These are phyloP conservation scores for Penicillium paradoxum DNA, from an alignment of 495 filamentous ascomycete genomes.

Conservation along the genomic window DNA sequence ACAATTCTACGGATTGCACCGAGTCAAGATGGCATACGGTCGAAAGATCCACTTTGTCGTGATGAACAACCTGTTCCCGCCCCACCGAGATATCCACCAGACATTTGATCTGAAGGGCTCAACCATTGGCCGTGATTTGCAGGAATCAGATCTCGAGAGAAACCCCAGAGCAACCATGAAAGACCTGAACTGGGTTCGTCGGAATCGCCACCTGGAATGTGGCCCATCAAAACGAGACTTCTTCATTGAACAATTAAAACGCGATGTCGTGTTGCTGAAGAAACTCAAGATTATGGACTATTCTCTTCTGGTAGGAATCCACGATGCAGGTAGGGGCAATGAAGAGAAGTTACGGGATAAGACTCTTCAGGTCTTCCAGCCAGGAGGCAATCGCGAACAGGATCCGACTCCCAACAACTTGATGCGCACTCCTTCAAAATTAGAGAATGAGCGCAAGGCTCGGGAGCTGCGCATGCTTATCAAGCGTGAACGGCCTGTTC, in stretches of 20 bases:
- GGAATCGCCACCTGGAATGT: slow-evolving; percentile 78
- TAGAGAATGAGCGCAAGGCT: slow-evolving; percentile 89
- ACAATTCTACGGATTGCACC: slow-evolving; percentile 96
- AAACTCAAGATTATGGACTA: slow-evolving; percentile 97
- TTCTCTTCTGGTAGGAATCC: slow-evolving; percentile 89
- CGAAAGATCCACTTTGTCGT: slow-evolving; percentile 99
- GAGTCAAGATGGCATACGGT: slow-evolving; percentile 97
- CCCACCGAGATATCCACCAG: slow-evolving; percentile 93
- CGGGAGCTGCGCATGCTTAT: slow-evolving; percentile 88
- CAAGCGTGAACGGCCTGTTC: slow-evolving; percentile 85
- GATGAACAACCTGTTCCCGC: slow-evolving; percentile 99
- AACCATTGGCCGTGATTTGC: slow-evolving; percentile 85
- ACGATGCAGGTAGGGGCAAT: slow-evolving; percentile 83
- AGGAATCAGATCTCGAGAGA: slow-evolving; percentile 77
- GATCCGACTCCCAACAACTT: slow-evolving; percentile 56
- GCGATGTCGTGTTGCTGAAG: slow-evolving; percentile 81
- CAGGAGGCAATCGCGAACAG: slow-evolving; percentile 65
- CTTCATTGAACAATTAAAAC: slow-evolving; percentile 83
- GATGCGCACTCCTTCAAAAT: slow-evolving; percentile 86
- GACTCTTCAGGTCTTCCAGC: slow-evolving; percentile 91
- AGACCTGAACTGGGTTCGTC: slow-evolving; percentile 92
- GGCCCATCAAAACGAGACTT: slow-evolving; percentile 78
- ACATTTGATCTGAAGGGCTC: slow-evolving; percentile 99
- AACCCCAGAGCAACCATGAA: slow-evolving; percentile 94
- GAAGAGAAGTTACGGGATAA: slow-evolving; percentile 94